Evolutionary conservation across 495 filamentous ascomycete genomes (phyloP).

Genomic region (Lichina pygmaea): DNA sequence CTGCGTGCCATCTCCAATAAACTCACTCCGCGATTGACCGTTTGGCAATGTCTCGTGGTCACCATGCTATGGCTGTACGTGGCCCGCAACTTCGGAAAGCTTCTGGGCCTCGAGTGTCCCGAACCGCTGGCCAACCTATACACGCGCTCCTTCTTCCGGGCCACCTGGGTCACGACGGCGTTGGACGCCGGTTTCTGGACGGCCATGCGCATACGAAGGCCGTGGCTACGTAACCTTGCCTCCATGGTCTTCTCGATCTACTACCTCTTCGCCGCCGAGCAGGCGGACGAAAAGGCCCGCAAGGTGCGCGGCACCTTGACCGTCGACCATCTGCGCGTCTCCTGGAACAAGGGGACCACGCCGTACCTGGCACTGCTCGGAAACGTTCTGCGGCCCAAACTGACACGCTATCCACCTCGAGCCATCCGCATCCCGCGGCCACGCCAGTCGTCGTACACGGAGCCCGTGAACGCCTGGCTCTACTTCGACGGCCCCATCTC

Average conservation of each 20-base stretch:
- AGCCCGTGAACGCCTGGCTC: slow-evolving; percentile 66
- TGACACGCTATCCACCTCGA: slow-evolving; percentile 54
- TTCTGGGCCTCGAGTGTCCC: slow-evolving; percentile 72
- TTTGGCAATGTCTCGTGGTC: slow-evolving; percentile 71
- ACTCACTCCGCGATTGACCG: slow-evolving; percentile 40
- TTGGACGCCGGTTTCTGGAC: slow-evolving; percentile 96
- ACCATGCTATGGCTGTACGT: slow-evolving; percentile 82
- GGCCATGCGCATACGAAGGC: slow-evolving; percentile 68
- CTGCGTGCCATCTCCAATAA: slow-evolving; percentile 43
- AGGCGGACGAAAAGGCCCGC: slow-evolving; percentile 72
- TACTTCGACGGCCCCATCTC: slow-evolving; percentile 79
- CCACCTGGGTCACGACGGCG: slow-evolving; percentile 89
- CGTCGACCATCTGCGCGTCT: slow-evolving; percentile 72
- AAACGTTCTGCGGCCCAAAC: slow-evolving; percentile 42
- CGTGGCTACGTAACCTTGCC: slow-evolving; percentile 57
- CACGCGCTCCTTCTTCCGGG: slow-evolving; percentile 79
- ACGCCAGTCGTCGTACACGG: slow-evolving; percentile 44
- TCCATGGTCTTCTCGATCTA: slow-evolving; percentile 65
- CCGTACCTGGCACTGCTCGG: slow-evolving; percentile 53
- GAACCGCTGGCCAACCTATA: slow-evolving; percentile 91
- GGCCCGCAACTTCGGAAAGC: slow-evolving; percentile 73
- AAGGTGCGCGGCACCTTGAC: slow-evolving; percentile 68
- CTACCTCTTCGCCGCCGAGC: slow-evolving; percentile 78
- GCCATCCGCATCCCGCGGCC: slow-evolving; percentile 66
- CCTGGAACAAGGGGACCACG: slow-evolving; percentile 82